Percentiles rank a stretch among this genome's conserved stretches.
phyloP scores from a whole-genome alignment of 2,329 filamentous ascomycete species.

The Rutstroemia sp. region DNA sequence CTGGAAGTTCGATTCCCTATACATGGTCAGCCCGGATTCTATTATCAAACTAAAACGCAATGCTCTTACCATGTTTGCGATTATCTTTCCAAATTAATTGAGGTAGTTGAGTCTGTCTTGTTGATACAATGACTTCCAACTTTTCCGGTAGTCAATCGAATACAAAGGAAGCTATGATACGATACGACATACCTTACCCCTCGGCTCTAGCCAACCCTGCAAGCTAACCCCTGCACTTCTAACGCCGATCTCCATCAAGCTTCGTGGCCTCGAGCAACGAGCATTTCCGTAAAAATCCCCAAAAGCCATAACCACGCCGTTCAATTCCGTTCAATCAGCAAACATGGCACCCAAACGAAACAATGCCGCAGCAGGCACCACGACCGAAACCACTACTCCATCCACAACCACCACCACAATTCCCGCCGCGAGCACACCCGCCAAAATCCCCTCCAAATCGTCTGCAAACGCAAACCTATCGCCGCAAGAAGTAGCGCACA shows the following conservation, averaged over 20 bases:
- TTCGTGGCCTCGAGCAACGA: slow-evolving; percentile 7
- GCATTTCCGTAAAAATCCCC: neutral
- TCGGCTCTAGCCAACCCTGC: slow-evolving; percentile 2
- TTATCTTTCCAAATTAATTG: neutral
- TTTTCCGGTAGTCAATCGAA: too few relatives aligned
- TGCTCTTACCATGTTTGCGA: slow-evolving; percentile 21
- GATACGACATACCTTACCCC: slow-evolving; percentile 1
- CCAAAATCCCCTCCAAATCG: slow-evolving; percentile 20
- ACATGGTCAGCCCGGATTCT: slow-evolving; percentile 3
- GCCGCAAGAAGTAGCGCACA: slow-evolving; percentile 50
- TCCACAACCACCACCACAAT: slow-evolving; percentile 16
- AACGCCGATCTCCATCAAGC: slow-evolving; percentile 11
- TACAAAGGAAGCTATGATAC: neutral
- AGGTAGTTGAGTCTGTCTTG: neutral
- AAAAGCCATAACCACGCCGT: slow-evolving; percentile 1
- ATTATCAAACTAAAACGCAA: neutral
- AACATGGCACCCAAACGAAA: slow-evolving; percentile 45
- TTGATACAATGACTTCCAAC: too few relatives aligned
- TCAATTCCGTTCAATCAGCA: slow-evolving; percentile 5
- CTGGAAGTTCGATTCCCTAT: slow-evolving; percentile 48
- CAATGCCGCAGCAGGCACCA: slow-evolving; percentile 25
- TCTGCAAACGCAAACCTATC: slow-evolving; percentile 19
- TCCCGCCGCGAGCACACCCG: slow-evolving; percentile 24
- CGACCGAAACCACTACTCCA: slow-evolving; percentile 14
- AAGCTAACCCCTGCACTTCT: slow-evolving; percentile 1